Evolutionary conservation across 306 rosid species (phyloP).

Genomic region (Crataegus laevigata): DNA sequence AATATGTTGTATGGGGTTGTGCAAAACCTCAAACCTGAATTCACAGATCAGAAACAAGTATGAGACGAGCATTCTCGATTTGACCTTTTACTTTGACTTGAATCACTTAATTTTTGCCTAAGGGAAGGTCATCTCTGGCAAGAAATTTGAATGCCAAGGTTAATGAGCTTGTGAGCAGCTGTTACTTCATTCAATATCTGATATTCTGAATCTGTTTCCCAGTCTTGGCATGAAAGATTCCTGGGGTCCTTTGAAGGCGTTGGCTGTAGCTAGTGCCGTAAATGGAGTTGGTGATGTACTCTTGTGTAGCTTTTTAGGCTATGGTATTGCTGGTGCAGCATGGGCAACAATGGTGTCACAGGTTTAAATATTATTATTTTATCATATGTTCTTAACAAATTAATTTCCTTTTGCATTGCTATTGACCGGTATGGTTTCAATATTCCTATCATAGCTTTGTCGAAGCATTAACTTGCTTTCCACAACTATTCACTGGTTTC

Average conservation of each 20-base stretch:
- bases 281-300: slow-evolving; percentile 61
- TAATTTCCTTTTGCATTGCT: slow-evolving; percentile 10
- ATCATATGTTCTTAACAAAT: background rate
- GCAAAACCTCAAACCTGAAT: too few species aligned
- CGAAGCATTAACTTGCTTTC: background rate
- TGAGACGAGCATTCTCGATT: background rate
- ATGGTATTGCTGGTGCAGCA: slow-evolving; percentile 81
- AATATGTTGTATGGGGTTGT: too few species aligned
- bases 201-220: slow-evolving; percentile 1
- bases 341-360: slow-evolving; percentile 84
- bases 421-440: background rate
- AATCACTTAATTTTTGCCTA: background rate
- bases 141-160: background rate
- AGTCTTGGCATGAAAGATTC: slow-evolving; percentile 97
- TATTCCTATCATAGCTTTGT: too few species aligned
- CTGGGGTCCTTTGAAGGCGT: slow-evolving; percentile 78
- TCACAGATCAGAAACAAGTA: background rate
- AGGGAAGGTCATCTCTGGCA: background rate
- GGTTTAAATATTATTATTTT: slow-evolving; percentile 2
- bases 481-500: background rate
- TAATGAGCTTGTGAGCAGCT: background rate
- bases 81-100: background rate
- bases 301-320: slow-evolving; percentile 46
- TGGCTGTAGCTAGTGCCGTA: slow-evolving; percentile 51
- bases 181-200: slow-evolving; percentile 10